These are phyloP conservation scores for Phytophthora pistaciae DNA, from an alignment of 352 stramenopile genomes.

Conservation along the genomic window DNA sequence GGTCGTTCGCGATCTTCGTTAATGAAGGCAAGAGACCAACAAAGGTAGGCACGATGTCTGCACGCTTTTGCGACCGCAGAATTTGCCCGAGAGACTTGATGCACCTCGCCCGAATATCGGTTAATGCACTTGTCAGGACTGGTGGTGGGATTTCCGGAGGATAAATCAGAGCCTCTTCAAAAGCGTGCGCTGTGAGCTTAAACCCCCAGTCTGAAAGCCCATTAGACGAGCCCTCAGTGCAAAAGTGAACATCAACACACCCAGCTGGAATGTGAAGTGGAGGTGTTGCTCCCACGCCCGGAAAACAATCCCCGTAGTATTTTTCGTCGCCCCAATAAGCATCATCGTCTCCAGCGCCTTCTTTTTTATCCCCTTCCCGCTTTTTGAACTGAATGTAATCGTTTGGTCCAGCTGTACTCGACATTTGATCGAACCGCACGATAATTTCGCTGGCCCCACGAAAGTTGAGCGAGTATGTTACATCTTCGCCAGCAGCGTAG, in stretches of 20 bases:
- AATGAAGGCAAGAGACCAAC: constrained; percentile 43
- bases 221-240: constrained; percentile 59
- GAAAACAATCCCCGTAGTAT: constrained; percentile 79
- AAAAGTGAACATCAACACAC: constrained; percentile 77
- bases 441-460: constrained; percentile 72
- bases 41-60: constrained; percentile 20
- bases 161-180: constrained; percentile 57
- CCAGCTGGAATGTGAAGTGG: constrained; percentile 72
- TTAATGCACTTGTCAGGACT: constrained; percentile 47
- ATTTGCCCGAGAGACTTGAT: constrained; percentile 60
- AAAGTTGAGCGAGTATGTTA: constrained; percentile 75
- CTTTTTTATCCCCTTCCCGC: constrained; percentile 31
- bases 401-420: constrained; percentile 68
- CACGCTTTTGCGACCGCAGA: constrained; percentile 31
- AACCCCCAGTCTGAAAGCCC: constrained; percentile 81
- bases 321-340: constrained; percentile 77
- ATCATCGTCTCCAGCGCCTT: constrained; percentile 21
- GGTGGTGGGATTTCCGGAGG: constrained; percentile 67
- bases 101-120: constrained; percentile 66
- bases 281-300: constrained; percentile 60
- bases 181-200: constrained; percentile 78
- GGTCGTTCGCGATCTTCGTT: constrained; percentile 52
- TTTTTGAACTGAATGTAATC: constrained; percentile 89
- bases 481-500: constrained; percentile 67
- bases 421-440: constrained; percentile 85